These are phyloP conservation scores for Pyricularia sp. DNA, from an alignment of 2,329 filamentous ascomycete genomes.

Conservation along the genomic window DNA sequence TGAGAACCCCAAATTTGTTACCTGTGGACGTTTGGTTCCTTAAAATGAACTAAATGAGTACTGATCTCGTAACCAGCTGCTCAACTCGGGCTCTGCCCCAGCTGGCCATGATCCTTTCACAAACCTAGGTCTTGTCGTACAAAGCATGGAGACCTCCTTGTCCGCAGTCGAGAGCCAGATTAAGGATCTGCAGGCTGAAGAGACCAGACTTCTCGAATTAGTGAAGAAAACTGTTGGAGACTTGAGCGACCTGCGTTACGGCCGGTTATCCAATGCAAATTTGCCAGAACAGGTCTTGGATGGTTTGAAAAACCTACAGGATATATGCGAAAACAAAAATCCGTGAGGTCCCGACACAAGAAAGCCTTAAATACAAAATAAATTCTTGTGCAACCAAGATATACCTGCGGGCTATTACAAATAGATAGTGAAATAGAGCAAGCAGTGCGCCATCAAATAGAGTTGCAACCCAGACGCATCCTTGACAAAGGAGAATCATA, in stretches of 20 bases:
- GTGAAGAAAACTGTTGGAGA: conserved; percentile 59
- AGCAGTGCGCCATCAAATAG: neutral
- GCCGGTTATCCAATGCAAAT: conserved; percentile 57
- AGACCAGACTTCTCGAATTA: conserved; percentile 46
- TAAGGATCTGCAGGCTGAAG: conserved; percentile 53
- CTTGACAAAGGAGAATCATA: neutral
- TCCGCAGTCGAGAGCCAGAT: conserved; percentile 60
- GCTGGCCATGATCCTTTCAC: neutral
- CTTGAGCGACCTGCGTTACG: conserved; percentile 76
- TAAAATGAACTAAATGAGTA: neutral
- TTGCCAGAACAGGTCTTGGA: conserved; percentile 59
- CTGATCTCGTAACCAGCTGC: neutral
- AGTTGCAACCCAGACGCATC: neutral
- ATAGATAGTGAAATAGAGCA: neutral
- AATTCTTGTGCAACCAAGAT: neutral
- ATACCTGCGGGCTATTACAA: neutral
- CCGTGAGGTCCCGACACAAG: neutral
- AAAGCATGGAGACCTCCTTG: conserved; percentile 59
- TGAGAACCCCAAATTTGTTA: conserved; percentile 22
- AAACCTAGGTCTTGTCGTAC: conserved; percentile 53
- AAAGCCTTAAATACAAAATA: neutral
- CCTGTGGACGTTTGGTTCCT: neutral
- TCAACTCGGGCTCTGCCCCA: neutral
- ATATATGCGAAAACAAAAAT: conserved; percentile 41
- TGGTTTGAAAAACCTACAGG: conserved; percentile 54